Evolutionary conservation across 2,329 filamentous ascomycete species (phyloP), one percentile per base, ranked within the genome.

Genomic region (Clathrospora elynae): DNA sequence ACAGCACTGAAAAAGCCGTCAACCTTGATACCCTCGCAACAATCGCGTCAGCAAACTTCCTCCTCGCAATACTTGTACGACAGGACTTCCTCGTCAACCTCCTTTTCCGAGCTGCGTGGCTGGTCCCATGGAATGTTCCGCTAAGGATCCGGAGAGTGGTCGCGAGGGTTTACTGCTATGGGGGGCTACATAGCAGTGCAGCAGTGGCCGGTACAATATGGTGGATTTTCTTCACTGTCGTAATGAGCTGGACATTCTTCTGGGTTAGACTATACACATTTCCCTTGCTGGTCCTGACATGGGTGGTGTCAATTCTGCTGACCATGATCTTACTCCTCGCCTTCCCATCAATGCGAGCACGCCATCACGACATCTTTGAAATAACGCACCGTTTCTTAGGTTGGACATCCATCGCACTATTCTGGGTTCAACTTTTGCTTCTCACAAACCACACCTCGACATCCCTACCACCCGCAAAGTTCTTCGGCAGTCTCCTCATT

Each of bases 161-260:
- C 2, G 61, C 62, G 10, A 62, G 61, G 23, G 52, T 66, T 5
- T 68, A 69, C 42, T 55, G 55, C 23, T 64, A 64, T 45, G 66
- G 68, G 0, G 68, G 68, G 1, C 51, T 70, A 8, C 68, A 71
- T 34, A 66, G 59, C 28, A 66, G 68, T 11, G 51, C 60, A 1
- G 66, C 64, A 1, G 46, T 66, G 5, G 56, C 57, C 5, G 67
- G 64, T 1, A 65, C 60, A 3, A 18, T 54, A 11, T 79, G 76
- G 76, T 77, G 73, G 61, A 54, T 73, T 9, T 50, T 68, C 12
- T 71, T 76, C 44, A 66, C 67, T 3, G 57, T 61, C 1, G 30
- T 71, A 5, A 33, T 71, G 20, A 57, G 62, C 6, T 48, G 48
- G 22, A 51, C 62, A 11, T 67, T 61, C 46, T 29, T 48, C 3